phyloP scores from a whole-genome alignment of 2,329 filamentous ascomycete genomes.

The Aureobasidium leucospermi region DNA sequence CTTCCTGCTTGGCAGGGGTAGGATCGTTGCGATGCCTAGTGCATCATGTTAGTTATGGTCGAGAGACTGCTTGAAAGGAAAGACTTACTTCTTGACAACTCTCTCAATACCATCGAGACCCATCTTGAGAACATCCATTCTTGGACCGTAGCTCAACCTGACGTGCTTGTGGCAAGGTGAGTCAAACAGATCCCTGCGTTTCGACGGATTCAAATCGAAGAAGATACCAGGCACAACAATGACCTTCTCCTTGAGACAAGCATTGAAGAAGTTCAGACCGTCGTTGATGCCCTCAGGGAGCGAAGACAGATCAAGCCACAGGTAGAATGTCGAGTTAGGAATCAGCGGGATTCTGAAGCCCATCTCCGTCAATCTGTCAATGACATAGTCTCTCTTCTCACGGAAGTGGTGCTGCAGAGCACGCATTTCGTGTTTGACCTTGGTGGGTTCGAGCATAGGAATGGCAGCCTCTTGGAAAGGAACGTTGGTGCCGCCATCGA shows the following conservation, averaged over 20 bases:
- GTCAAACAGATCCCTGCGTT: slow-evolving; percentile 86
- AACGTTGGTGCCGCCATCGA: slow-evolving; percentile 89
- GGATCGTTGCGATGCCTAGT: background rate
- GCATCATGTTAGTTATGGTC: background rate
- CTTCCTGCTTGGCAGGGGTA: slow-evolving; percentile 4
- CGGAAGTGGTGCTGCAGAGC: slow-evolving; percentile 85
- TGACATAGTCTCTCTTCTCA: slow-evolving; percentile 86
- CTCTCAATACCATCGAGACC: slow-evolving; percentile 80
- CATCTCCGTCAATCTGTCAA: slow-evolving; percentile 71
- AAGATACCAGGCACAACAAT: slow-evolving; percentile 97
- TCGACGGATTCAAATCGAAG: slow-evolving; percentile 90
- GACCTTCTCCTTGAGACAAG: slow-evolving; percentile 85
- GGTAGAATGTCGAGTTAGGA: slow-evolving; percentile 90
- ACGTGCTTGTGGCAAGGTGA: slow-evolving; percentile 89
- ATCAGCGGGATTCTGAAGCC: slow-evolving; percentile 74
- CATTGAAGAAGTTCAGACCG: slow-evolving; percentile 94
- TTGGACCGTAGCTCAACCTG: slow-evolving; percentile 75
- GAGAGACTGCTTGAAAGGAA: too few species aligned
- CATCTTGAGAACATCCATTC: slow-evolving; percentile 68
- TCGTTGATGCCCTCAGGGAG: slow-evolving; percentile 79
- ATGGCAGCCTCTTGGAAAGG: slow-evolving; percentile 93
- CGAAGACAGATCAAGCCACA: slow-evolving; percentile 62
- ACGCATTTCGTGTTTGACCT: slow-evolving; percentile 79
- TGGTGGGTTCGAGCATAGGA: slow-evolving; percentile 79
- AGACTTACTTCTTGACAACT: slow-evolving; percentile 60